Evolutionary conservation across 2,329 filamentous ascomycete genomes (phyloP), one percentile per base, ranked within the genome.

Genomic region (Pseudogymnoascus sp.): DNA sequence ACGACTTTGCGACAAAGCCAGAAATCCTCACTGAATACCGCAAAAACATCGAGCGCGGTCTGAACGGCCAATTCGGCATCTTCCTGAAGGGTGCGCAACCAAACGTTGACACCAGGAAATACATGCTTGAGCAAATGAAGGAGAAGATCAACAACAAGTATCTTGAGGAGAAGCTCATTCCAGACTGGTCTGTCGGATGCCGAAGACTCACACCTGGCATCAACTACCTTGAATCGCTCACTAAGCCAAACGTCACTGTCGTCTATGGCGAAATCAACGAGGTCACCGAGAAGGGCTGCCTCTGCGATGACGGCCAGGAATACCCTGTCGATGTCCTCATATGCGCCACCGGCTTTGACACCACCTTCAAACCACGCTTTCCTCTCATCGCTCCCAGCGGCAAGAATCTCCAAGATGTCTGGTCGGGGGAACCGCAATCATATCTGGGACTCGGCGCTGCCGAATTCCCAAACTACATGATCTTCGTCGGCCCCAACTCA

Each of bases 131-230:
- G 46, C 72, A 77, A 64, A 79, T 77, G 77, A 75, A 71, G 63
- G 71, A 73, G 64, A 74, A 72, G 66, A 70, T 76, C 29, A 62
- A 68, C 60, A 71, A 74, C 71, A 59, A 70, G 68, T 63, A 67
- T 62, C 60, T 71, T 61, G 75, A 74, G 65, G 67, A 67, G 6
- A 68, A 68, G 60, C 64, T 56, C 6, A 56, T 56, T 33, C 50
- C 50, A 10, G 17, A 56, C 13, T 56, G 9, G 9, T 5, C 23
- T n/a, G 38, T 59, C 6, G 63, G 63, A 4, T 64, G 63, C 26
- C 23, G 63, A 15, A 33, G 63, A 95, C 23, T 90, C 95, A 93
- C 93, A 97, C 93, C 93, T 97, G 90, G 97, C 97, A 83, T 92
- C 67, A 4, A 7, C 7, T 40, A 33, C 38, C 17, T 38, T 3